Evolutionary conservation across 768 basidiomycete genomes (phyloP), one percentile per base, ranked within the genome.

Genomic region (Polyporus arcularius): DNA sequence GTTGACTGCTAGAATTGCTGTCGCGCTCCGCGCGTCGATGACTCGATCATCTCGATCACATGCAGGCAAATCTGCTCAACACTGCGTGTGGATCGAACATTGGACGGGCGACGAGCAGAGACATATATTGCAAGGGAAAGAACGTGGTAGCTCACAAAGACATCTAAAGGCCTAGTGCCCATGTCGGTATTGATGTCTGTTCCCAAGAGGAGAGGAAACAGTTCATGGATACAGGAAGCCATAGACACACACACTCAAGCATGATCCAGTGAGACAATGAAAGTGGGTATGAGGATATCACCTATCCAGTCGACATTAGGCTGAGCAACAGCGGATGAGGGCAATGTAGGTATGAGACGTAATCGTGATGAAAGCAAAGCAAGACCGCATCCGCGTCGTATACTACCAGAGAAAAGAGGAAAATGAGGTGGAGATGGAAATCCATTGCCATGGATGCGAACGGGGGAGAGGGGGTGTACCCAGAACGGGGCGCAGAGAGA

Each of bases 361-460:
- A 70, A 48, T 70, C 85, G 86, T 77, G 82, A 80, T 65, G 76
- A 76, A 73, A 72, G 72, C 80, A 79, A 80, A 75, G 74, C 68
- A 73, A 60, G 61, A 79, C 82, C 78, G 82, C 78, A 87, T 86
- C 86, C 86, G 80, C 82, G 68, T 74, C 67, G 69, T 71, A 72
- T 30, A 57, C 57, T 72, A 72, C 60, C 45, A 42, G 48, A 58
- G 80, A 81, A 71, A 71, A 73, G 58, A 45, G 38, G 54, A 79
- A 82, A 66, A 59, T 61, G 60, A 66, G 64, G 65, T 67, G 65
- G 52, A 68, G 70, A 64, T 63, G 65, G 70, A 72, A 58, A 64
- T 60, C 63, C 55, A 57, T 30, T 55, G 53, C 38, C 55, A 70
- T 67, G 67, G 69, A 67, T 73, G 75, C 71, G 73, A 73, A 69